Conservation (phyloP, 2,329 filamentous ascomycete genomes). For the Chalara sp. region DNA sequence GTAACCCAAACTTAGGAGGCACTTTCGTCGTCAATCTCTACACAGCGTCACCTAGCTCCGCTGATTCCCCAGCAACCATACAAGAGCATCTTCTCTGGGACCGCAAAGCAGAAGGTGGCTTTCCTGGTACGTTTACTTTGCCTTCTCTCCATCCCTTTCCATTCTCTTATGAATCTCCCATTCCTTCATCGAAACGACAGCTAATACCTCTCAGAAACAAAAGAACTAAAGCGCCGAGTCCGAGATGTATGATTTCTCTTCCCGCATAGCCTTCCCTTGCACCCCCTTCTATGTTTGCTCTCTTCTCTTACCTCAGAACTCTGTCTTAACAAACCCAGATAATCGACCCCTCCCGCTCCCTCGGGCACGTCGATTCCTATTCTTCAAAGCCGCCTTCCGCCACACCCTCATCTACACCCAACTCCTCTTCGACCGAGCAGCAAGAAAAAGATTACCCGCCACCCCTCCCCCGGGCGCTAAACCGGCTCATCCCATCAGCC, state of each 20-base stretch:
- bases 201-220: constrained; percentile 53
- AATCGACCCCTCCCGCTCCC: constrained; percentile 67
- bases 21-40: constrained; percentile 69
- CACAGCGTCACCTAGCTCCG: constrained; percentile 16
- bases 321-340: constrained; percentile 29
- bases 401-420: not conserved
- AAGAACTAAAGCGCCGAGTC: constrained; percentile 79
- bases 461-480: constrained; percentile 1
- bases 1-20: constrained; percentile 46
- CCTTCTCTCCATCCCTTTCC: not conserved
- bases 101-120: constrained; percentile 77
- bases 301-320: not conserved
- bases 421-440: not conserved
- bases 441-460: not conserved
- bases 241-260: constrained; percentile 47
- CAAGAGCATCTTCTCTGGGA: constrained; percentile 71
- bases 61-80: constrained; percentile 19
- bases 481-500: constrained; percentile 3
- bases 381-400: not conserved
- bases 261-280: too few species aligned
- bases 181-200: not conserved
- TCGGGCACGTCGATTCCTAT: constrained; percentile 68
- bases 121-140: constrained; percentile 52
- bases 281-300: not conserved
- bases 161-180: not conserved